Base-by-base conservation (phyloP, 116 monocot genomes). In the Phalaenopsis hybrid region DNA sequence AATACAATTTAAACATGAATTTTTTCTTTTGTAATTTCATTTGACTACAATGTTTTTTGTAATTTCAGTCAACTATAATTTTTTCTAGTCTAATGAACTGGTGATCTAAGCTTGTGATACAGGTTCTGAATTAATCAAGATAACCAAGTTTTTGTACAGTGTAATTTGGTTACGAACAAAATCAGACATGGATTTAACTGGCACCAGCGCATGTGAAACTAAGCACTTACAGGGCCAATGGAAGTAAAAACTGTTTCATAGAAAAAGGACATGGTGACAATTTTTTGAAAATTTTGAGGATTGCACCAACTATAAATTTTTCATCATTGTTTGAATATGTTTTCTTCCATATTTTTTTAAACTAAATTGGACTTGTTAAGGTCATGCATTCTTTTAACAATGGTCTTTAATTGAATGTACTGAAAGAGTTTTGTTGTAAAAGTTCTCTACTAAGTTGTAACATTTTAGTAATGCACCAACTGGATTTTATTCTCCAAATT, bases 101-200 rank as follows among this genome's bases (percentile, higher is more conserved):
- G 81, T 49, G 11, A 73, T 74, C 58, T 61, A 87, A 87, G 87
- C 51, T 81, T 72, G 44, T 87, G 84, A 34, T 87, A 87, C 84
- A 87, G 87, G 87, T 84, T 81, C 45, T 80, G 77, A 77, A 50
- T 13, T 77, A 77, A 77, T 5, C 28, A 77, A 77, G 77, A 25
- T 50, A 77, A 50, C 44, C 37, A 51, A 77, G 41, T 44, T 28
- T 77, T 77, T 77, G 15, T 23, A 81, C 78, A 81, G 78, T 73
- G 81, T 79, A 37, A 67, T 82, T 55, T 55, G 16, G 79, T 61
- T 78, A 78, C 58, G 28, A n/a, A 83, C 77, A 80, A 81, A 28
- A 61, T 33, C 77, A 4, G 25, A 48, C 80, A 79, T 55, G 67
- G 49, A 44, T 20, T 77, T 28, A 77, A 51, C 17, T 45, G 50